A percentile compares a stretch with the other conserved stretches of the same genome.
Conservation (phyloP, 352 stramenopile genomes). For the Paralagenidium karlingii region DNA sequence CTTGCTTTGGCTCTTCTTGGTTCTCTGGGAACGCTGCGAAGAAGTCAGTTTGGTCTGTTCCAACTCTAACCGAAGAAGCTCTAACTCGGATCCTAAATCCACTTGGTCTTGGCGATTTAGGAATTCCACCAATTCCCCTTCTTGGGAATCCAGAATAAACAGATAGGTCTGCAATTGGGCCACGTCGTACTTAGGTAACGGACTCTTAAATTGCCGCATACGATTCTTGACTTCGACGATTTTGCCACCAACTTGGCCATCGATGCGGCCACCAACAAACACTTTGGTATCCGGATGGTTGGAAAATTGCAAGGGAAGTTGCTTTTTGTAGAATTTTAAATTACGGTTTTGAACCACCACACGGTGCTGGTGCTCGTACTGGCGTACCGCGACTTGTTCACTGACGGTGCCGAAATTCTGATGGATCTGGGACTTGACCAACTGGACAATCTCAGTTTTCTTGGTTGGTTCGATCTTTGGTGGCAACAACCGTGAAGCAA, state of each 20-base stretch:
- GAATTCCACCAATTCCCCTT: conserved; percentile 76
- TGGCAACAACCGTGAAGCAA: background rate
- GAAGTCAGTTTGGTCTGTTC: no score
- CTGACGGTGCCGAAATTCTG: conserved; percentile 56
- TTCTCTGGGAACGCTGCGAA: no score
- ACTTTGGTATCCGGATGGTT: conserved; percentile 30
- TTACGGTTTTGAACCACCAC: conserved; percentile 58
- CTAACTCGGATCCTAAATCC: no score
- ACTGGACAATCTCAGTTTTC: conserved; percentile 58
- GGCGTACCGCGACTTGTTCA: conserved; percentile 45
- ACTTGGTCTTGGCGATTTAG: conserved; percentile 37
- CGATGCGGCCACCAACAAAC: conserved; percentile 73
- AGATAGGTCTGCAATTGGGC: conserved; percentile 78
- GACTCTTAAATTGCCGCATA: conserved; percentile 47
- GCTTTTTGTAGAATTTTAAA: conserved; percentile 60
- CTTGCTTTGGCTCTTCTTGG: conserved; percentile 45
- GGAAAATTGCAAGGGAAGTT: conserved; percentile 36
- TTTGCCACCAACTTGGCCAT: conserved; percentile 56
- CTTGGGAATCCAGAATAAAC: conserved; percentile 45
- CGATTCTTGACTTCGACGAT: conserved; percentile 83
- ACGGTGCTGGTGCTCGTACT: conserved; percentile 49
- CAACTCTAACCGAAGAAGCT: no score
- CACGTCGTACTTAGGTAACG: conserved; percentile 68
- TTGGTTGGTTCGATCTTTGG: conserved; percentile 29
- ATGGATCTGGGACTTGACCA: conserved; percentile 66